Evolutionary conservation across 768 basidiomycete genomes (phyloP), one percentile per base, ranked within the genome.

Genomic region (Tulasnella sp.): DNA sequence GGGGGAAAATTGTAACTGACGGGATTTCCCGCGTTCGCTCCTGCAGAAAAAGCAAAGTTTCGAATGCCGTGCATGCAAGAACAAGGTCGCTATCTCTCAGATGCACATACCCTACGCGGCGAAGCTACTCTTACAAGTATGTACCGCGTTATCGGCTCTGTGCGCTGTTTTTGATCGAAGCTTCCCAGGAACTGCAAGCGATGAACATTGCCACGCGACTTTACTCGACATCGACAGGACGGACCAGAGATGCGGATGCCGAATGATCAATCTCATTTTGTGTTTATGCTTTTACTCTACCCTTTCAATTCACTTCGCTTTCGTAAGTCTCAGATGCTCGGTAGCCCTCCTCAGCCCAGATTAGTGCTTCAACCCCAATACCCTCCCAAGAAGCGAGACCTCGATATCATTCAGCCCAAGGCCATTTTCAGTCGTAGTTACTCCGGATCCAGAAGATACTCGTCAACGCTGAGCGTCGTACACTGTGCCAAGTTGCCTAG

Each of bases 41-140:
- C 42, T 40, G 39, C 82, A 92, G 91, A 98, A 99, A 93, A 98
- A 98, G 86, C 97, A 98, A 89, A 96, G 92, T 52, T 99, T 98
- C 85, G 96, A 99, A 87, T 99, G 98, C 84, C 94, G 97, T 78
- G 94, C 96, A 34, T 99, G 97, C 87, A 94, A 96, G 84, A 98
- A 98, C 88, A 97, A 97, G 87, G 97, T 96, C 24, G 94, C 94
- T 42, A 93, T 93, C 84, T 95, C 94, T 75, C 96, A 96, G 82
- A 84, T 95, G 8, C 94, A 94, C 83, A 94, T 97, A 85, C 97
- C 98, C 38, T 99, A 99, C 84, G 97, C 98, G 16, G 97, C 97
- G 27, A 98, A 99, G 85, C 86, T 98, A 78, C 89, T 98, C 71
- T 96, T 98, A 92, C 97, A 98, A 91, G 95, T 92, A 83, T 62